Conservation (phyloP, 1,284 basidiomycete genomes). For the Mycena citricolor region DNA sequence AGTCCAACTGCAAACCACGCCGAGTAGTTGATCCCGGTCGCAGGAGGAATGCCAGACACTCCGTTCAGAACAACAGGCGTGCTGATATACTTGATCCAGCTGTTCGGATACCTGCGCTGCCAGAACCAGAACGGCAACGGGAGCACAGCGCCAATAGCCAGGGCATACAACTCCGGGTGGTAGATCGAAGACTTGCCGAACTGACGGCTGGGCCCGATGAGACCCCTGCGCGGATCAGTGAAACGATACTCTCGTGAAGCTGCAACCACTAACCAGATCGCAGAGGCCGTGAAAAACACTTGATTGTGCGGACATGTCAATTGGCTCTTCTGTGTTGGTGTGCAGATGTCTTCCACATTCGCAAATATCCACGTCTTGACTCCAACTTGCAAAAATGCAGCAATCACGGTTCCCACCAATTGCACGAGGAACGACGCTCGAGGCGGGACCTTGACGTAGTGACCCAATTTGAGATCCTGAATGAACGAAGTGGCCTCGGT, state of each 20-base stretch:
- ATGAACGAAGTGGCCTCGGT: slow-evolving; percentile 77
- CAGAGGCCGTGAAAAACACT: slow-evolving; percentile 87
- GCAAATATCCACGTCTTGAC: slow-evolving; percentile 85
- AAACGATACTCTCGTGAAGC: no score
- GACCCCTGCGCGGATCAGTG: no score
- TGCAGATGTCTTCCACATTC: slow-evolving; percentile 80
- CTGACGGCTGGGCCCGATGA: slow-evolving; percentile 84
- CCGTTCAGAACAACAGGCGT: slow-evolving; percentile 85
- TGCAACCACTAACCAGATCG: slow-evolving; percentile 69
- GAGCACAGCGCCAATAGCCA: slow-evolving; percentile 75
- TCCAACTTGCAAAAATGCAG: slow-evolving; percentile 83
- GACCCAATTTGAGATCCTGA: slow-evolving; percentile 93
- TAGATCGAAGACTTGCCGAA: slow-evolving; percentile 79
- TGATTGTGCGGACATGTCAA: slow-evolving; percentile 86
- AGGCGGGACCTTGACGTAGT: slow-evolving; percentile 97
- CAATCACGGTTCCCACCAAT: slow-evolving; percentile 68
- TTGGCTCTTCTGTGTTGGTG: slow-evolving; percentile 57
- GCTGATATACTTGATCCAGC: slow-evolving; percentile 78
- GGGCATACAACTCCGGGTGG: slow-evolving; percentile 79
- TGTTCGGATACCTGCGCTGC: slow-evolving; percentile 73
- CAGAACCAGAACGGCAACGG: slow-evolving; percentile 87
- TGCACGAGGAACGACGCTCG: slow-evolving; percentile 87
- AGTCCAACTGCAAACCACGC: slow-evolving; percentile 88
- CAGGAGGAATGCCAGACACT: slow-evolving; percentile 81
- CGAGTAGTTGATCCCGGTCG: slow-evolving; percentile 93